A percentile compares a stretch with the other conserved stretches of the same genome.
Conservation (phyloP, 257 asterid genomes). For the Schizonepeta tenuifolia region DNA sequence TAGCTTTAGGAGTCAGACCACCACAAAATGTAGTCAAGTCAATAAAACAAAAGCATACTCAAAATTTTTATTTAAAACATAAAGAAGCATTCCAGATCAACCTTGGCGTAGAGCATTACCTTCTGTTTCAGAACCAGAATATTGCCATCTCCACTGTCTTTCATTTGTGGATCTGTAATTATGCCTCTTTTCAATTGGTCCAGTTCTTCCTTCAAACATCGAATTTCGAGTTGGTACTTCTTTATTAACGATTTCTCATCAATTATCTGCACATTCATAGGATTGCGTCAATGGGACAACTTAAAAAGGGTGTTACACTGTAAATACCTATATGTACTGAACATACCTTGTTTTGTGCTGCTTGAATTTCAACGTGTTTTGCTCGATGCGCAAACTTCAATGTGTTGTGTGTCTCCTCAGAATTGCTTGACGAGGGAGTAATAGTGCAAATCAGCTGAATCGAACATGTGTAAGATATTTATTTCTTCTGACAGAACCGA, state of each 20-base stretch:
- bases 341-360: constrained; percentile 90
- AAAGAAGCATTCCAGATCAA: constrained; percentile 16
- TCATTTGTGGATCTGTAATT: constrained; percentile 64
- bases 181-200: constrained; percentile 94
- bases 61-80: background rate
- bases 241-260: constrained; percentile 97
- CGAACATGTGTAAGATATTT: constrained; percentile 29
- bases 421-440: constrained; percentile 95
- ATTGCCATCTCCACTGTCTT: constrained; percentile 70
- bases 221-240: constrained; percentile 95
- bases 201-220: constrained; percentile 88
- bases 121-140: constrained; percentile 89
- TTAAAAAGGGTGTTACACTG: constrained; percentile 21
- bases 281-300: constrained; percentile 28
- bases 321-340: constrained; percentile 31
- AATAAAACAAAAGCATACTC: constrained; percentile 25
- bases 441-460: constrained; percentile 91
- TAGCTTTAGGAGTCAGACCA: constrained; percentile 69
- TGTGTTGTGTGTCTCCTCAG: constrained; percentile 99
- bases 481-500: constrained; percentile 26
- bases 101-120: constrained; percentile 46
- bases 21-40: constrained; percentile 38
- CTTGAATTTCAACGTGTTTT: constrained; percentile 95
- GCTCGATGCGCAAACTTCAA: constrained; percentile 99
- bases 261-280: constrained; percentile 74